Evolutionary conservation across 257 asterid genomes (phyloP), one percentile per base, ranked within the genome.

Genomic region (Ophiorrhiza pumila): DNA sequence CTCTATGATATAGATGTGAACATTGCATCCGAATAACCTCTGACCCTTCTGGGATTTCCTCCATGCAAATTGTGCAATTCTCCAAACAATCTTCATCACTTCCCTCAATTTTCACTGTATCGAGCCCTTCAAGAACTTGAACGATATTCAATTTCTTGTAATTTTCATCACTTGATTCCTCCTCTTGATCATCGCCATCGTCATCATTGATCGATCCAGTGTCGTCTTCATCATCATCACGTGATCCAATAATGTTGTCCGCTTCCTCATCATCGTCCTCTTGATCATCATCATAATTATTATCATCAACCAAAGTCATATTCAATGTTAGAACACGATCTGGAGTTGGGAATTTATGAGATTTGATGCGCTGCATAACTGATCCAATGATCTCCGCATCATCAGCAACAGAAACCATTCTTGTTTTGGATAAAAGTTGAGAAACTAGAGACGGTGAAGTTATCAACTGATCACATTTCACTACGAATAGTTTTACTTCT

Each of bases 21-120:
- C 70, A 42, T n/a, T 32, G 70, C 70, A 65, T 65, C 27, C 70
- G 32, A 22, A 27, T 65, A 39, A 3, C 70, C 22, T 43, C 35
- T 9, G 20, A 5, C 55, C 70, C 70, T 18, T 0, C 37, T 8
- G 17, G 13, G 34, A 39, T n/a, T 25, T 39, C 52, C 29, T 65
- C 55, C 37, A 42, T 5, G n/a, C 70, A 65, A 39, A 42, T 43
- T 23, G 47, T 0, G 25, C 70, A 65, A 9, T 23, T 2, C 29
- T 42, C 70, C 14, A n/a, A 55, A 25, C 56, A 50, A 50, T 23
- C 56, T 22, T 55, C n/a, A n/a, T n/a, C 32, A 7, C 22, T 22
- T 9, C 15, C 23, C 23, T n/a, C 32, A 8, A 7, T 55, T 55
- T n/a, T 55, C 60, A 20, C 23, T 55, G 32, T 55, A n/a, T 55